Evolutionary conservation across 2,329 filamentous ascomycete genomes (phyloP).

Genomic region (Fusarium sp.): DNA sequence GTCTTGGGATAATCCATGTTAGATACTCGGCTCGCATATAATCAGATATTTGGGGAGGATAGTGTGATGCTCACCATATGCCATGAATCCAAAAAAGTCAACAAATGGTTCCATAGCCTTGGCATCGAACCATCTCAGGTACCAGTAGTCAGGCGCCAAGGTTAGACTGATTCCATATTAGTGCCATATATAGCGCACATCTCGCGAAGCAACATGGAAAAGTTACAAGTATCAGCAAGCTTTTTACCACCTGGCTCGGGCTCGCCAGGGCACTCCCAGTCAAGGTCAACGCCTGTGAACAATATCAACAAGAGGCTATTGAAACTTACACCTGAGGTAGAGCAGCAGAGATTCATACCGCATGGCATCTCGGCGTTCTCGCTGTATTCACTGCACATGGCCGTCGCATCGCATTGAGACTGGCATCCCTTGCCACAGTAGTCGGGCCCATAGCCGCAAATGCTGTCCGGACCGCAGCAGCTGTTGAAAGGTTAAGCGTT

Average conservation of each 20-base stretch:
- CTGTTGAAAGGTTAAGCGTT: neutral
- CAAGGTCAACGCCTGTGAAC: slow-evolving; percentile 55
- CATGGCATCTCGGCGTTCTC: slow-evolving; percentile 18
- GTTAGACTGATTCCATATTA: slow-evolving; percentile 56
- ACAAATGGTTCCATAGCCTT: slow-evolving; percentile 53
- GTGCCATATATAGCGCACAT: slow-evolving; percentile 46
- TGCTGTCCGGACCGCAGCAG: slow-evolving; percentile 3
- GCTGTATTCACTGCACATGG: slow-evolving; percentile 22
- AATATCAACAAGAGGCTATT: neutral
- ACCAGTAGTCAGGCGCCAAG: slow-evolving; percentile 53
- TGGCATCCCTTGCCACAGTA: slow-evolving; percentile 8
- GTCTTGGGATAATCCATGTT: slow-evolving; percentile 15
- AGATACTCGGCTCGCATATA: too few relatives aligned
- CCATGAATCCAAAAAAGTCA: slow-evolving; percentile 54
- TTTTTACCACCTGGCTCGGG: slow-evolving; percentile 50
- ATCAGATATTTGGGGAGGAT: neutral
- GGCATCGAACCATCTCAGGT: slow-evolving; percentile 52
- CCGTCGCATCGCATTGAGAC: slow-evolving; percentile 29
- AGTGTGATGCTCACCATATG: neutral
- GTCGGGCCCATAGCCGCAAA: slow-evolving; percentile 11
- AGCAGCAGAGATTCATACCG: slow-evolving; percentile 19
- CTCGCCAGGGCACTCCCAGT: slow-evolving; percentile 58
- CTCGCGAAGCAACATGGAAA: slow-evolving; percentile 49
- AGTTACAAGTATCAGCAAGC: slow-evolving; percentile 51
- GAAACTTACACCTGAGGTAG: slow-evolving; percentile 1